Conservation (phyloP, 129 eudicot genomes). For the Flaveria linearis region DNA sequence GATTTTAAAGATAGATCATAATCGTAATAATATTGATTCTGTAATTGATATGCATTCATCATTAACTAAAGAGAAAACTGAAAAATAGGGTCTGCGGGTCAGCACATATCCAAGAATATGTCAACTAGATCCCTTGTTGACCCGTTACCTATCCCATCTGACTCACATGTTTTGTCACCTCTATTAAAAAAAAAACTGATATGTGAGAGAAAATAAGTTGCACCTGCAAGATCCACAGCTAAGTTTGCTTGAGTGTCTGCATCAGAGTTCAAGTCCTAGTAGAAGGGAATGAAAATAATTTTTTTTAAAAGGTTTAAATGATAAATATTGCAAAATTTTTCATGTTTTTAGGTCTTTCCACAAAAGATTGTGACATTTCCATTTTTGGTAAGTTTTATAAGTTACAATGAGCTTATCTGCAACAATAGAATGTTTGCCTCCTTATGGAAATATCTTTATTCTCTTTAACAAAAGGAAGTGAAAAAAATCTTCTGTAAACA, state of each 20-base stretch:
- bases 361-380: not conserved
- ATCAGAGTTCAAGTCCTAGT: constrained; percentile 76
- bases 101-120: not conserved
- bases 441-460: too few relatives aligned
- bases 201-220: not conserved
- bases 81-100: not conserved
- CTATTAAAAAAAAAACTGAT: not conserved
- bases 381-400: not conserved
- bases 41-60: not conserved
- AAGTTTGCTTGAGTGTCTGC: constrained; percentile 95
- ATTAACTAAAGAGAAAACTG: not conserved
- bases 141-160: not conserved
- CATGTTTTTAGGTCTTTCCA: not conserved
- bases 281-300: not conserved
- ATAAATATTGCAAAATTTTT: not conserved
- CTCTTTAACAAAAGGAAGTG: too few relatives aligned
- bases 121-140: not conserved
- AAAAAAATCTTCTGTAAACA: too few relatives aligned
- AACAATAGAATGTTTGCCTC: too few relatives aligned
- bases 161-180: not conserved
- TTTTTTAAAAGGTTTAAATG: not conserved
- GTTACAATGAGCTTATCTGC: not conserved
- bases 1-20: not conserved
- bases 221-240: constrained; percentile 81
- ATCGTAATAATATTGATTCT: not conserved